Base-by-base conservation (phyloP, 352 stramenopile genomes). In the Globisporangium paroecandrum region DNA sequence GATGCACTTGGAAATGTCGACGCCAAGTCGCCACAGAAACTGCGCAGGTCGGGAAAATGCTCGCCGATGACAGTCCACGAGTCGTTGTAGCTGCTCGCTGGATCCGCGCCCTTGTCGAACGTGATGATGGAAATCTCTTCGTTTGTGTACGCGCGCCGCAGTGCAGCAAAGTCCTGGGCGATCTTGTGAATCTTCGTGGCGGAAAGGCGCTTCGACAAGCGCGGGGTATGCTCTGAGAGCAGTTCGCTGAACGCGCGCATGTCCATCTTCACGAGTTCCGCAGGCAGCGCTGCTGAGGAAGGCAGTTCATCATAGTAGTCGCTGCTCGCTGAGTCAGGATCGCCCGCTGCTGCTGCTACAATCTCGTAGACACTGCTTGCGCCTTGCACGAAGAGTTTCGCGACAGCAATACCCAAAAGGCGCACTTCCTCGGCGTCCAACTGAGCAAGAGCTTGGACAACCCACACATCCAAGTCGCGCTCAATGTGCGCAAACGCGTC, bases 11-110 rank as follows among this genome's bases (percentile, higher is more conserved):
- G 51, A 18, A 58, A 58, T 9, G 29, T 58, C 24, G 51, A 58
- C 24, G 51, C 24, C 51, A 58, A 29, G 20, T 58, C 51, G 51
- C 51, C 51, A 36, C 51, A 58, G 24, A 58, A 58, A 25, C 24
- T 58, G 10, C 24, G 27, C 24, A 58, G 32, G 51, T 27, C 51
- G 27, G 51, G 24, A 58, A 58, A 58, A n/a, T 29, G 51, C 51
- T 58, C 12, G 24, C 51, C 51, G 10, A 36, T 27, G 27, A 22
- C 51, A 58, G 24, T 8, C 51, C 51, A 58, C 29, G 24, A 58
- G 27, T 27, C 51, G 12, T 22, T 36, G 24, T 36, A 34, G 24
- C 20, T 29, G 12, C 24, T 36, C 24, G 51, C 51, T 36, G 51
- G 18, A 27, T 36, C 12, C 5, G 24, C 51, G 29, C 51, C 36